Evolutionary conservation across 768 basidiomycete species (phyloP).

Genomic region (Favolaschia claudopus): DNA sequence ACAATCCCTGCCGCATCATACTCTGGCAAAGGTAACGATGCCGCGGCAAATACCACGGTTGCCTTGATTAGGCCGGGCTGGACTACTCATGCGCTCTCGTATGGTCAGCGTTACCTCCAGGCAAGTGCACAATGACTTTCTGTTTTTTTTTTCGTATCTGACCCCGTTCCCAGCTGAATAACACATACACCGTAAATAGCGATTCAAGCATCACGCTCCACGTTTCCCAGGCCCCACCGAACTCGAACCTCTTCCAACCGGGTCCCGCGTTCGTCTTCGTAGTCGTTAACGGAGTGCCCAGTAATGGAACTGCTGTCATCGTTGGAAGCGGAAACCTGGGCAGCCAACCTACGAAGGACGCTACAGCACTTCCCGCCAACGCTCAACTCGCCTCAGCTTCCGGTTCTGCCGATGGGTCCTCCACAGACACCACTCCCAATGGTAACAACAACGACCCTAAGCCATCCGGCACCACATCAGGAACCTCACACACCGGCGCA

Average conservation of each 20-base stretch:
- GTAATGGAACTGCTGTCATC: conserved; percentile 77
- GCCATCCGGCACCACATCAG: conserved; percentile 14
- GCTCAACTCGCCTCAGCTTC: conserved; percentile 51
- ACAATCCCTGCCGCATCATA: conserved; percentile 72
- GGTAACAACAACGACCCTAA: conserved; percentile 20
- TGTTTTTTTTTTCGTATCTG: too few relatives aligned
- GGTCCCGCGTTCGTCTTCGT: conserved; percentile 89
- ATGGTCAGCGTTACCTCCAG: conserved; percentile 83
- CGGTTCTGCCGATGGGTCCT: conserved; percentile 43
- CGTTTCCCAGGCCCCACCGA: conserved; percentile 84
- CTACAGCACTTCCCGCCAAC: conserved; percentile 57
- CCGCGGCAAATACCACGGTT: conserved; percentile 78
- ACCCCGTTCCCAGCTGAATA: too few relatives aligned
- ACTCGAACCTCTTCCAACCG: conserved; percentile 86
- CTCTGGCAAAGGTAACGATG: conserved; percentile 69
- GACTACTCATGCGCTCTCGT: conserved; percentile 88
- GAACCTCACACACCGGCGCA: conserved; percentile 31
- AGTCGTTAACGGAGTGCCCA: conserved; percentile 85
- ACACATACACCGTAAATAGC: conserved; percentile 81
- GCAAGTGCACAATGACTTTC: too few relatives aligned
- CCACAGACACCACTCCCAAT: conserved; percentile 15
- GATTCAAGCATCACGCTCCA: conserved; percentile 82
- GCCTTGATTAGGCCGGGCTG: conserved; percentile 85
- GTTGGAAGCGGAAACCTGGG: conserved; percentile 85
- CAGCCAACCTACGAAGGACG: conserved; percentile 61